A percentile compares a stretch with the other conserved stretches of the same genome.
Evolutionary conservation across 306 rosid species (phyloP).

Genomic region (Clitoria ternatea): DNA sequence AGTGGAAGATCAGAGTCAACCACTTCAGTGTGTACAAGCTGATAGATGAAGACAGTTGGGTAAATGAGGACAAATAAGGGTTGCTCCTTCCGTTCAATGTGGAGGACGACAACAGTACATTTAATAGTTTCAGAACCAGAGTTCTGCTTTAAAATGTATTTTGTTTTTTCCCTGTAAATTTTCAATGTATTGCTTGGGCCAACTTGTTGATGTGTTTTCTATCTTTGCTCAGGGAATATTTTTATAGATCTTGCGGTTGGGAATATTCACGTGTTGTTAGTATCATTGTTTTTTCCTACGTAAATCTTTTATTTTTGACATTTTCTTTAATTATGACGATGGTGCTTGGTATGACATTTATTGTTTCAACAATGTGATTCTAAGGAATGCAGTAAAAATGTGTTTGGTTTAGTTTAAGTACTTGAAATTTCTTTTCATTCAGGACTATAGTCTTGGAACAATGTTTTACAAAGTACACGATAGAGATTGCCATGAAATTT

Average conservation of each 20-base stretch:
- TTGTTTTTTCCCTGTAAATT: constrained; percentile 26
- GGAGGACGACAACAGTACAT: not conserved
- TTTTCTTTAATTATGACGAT: not conserved
- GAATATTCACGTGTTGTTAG: constrained; percentile 10
- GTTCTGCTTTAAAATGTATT: constrained; percentile 13
- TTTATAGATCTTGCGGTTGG: constrained; percentile 13
- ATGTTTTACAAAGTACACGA: not conserved
- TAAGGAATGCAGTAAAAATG: not conserved
- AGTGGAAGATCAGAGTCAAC: constrained; percentile 87
- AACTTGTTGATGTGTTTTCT: constrained; percentile 16
- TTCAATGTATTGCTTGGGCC: constrained; percentile 1
- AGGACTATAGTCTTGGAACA: not conserved
- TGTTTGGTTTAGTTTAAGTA: not conserved
- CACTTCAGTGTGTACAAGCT: constrained; percentile 75
- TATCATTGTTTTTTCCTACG: not conserved
- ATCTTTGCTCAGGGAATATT: not conserved
- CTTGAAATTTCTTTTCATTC: not conserved
- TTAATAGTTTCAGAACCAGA: constrained; percentile 23
- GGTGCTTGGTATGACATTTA: not conserved
- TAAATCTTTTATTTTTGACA: not conserved
- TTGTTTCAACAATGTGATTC: not conserved
- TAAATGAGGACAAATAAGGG: not conserved
- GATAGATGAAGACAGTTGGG: constrained; percentile 43
- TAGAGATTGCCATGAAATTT: not conserved
- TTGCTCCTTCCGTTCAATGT: not conserved